phyloP scores from a whole-genome alignment of 352 stramenopile genomes.

The Thalassiosira exigua region DNA sequence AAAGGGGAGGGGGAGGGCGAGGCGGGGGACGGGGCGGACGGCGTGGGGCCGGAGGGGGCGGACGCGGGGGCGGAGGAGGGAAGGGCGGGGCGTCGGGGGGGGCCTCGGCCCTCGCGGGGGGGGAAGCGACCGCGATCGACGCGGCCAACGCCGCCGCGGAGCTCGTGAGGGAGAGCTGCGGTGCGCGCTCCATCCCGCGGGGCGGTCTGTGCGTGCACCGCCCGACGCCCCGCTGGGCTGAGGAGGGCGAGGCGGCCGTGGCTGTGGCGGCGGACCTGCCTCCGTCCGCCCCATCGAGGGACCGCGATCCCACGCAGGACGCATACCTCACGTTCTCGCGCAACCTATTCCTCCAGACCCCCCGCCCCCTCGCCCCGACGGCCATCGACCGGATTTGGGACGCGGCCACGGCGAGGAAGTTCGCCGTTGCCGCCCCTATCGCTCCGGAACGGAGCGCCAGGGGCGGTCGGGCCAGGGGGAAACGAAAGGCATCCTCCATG shows the following conservation, averaged over 20 bases:
- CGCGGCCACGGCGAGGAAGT: slow-evolving; percentile 41
- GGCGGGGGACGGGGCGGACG: background rate
- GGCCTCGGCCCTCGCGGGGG: slow-evolving; percentile 23
- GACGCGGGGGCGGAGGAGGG: background rate
- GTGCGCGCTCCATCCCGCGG: slow-evolving; percentile 37
- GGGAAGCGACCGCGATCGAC: slow-evolving; percentile 39
- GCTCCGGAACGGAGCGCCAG: background rate
- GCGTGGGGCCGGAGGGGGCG: slow-evolving; percentile 1
- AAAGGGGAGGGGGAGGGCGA: background rate
- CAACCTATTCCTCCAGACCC: slow-evolving; percentile 59
- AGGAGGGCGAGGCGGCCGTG: background rate
- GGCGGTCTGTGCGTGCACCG: slow-evolving; percentile 54
- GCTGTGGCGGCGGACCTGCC: background rate
- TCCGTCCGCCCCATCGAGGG: background rate
- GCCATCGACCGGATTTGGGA: slow-evolving; percentile 63
- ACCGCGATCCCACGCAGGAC: slow-evolving; percentile 15
- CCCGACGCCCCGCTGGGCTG: background rate
- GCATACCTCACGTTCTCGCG: slow-evolving; percentile 49
- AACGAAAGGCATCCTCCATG: slow-evolving; percentile 41
- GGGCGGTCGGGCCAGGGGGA: slow-evolving; percentile 11
- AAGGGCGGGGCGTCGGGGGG: slow-evolving; percentile 6
- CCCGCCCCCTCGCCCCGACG: slow-evolving; percentile 39
- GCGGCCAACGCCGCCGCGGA: slow-evolving; percentile 53
- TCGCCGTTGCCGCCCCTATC: slow-evolving; percentile 5
- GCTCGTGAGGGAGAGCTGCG: slow-evolving; percentile 39